phyloP scores from a whole-genome alignment of 176 grass and related monocot genomes.

The Rhipidocladum racemiflorum region DNA sequence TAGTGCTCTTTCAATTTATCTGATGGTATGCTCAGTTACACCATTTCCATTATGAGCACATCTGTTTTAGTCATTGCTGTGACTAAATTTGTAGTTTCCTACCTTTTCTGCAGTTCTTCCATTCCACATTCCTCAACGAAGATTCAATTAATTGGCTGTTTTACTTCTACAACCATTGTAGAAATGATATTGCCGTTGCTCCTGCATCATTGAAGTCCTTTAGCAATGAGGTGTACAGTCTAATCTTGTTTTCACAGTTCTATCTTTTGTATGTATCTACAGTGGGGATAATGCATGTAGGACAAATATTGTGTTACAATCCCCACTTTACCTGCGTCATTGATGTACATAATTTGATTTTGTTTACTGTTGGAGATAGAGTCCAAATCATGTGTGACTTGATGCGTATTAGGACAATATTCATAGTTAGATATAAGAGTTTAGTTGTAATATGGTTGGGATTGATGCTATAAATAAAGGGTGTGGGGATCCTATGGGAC shows the following conservation, averaged over 20 bases:
- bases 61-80: not conserved
- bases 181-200: not conserved
- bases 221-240: not conserved
- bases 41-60: not conserved
- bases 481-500: no score
- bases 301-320: not conserved
- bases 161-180: constrained; percentile 1
- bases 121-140: not conserved
- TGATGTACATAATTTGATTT: not conserved
- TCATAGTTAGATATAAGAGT: no score
- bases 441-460: no score
- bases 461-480: no score
- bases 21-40: constrained; percentile 50
- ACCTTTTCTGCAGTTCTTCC: constrained; percentile 50
- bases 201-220: not conserved
- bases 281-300: not conserved
- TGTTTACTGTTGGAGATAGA: no score
- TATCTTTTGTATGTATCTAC: not conserved
- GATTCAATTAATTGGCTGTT: constrained; percentile 19
- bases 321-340: not conserved
- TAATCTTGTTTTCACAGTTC: not conserved
- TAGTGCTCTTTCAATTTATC: constrained; percentile 56
- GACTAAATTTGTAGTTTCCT: constrained; percentile 15
- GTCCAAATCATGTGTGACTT: no score
- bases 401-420: no score